Evolutionary conservation across 352 stramenopile genomes (phyloP), one percentile per base, ranked within the genome.

Genomic region (Phytophthora sojae): DNA sequence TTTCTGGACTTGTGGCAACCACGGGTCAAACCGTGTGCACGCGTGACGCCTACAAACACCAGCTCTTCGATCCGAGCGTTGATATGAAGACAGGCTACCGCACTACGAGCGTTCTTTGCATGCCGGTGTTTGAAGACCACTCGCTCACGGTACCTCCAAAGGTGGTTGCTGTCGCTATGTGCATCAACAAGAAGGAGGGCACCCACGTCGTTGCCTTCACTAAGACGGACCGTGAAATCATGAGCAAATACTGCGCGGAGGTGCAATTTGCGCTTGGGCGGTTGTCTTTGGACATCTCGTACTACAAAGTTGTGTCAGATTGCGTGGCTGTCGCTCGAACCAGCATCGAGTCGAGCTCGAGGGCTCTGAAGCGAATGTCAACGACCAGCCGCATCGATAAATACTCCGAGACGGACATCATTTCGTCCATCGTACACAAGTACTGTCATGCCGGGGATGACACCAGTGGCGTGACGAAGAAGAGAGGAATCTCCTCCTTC

Each of bases 131-230:
- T 60, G 85, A 93, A 59, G 85, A 93, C 47, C 78, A 91, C 60
- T 76, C 79, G 2, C 29, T 74, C 15, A 77, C 67, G 3, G 80
- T 57, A 19, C 75, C 76, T 11, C 74, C 77, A 0, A 91, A 91
- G 49, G 80, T 88, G 54, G 85, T 93, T 14, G 85, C 85, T 1
- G 83, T 90, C 42, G 83, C 85, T 15, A 92, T 97, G 83, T 95
- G 93, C 61, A 96, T 97, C 69, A 98, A 98, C 76, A 98, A 98
- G 61, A 85, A 88, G 37, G 82, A 91, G 64, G 80, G 86, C 9
- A 61, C 71, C 3, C 86, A 91, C 21, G 76, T 95, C n/a, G 84
- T 94, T 7, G 75, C 83, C 3, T 92, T 95, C 59, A 92, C 82
- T 6, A 75, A 77, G 47, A 81, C 68, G 0, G 85, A 93, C 66